Evolutionary conservation across 192 early-diverging fungal genomes (phyloP), one percentile per base, ranked within the genome.

Genomic region (Geosiphon pyriformis): DNA sequence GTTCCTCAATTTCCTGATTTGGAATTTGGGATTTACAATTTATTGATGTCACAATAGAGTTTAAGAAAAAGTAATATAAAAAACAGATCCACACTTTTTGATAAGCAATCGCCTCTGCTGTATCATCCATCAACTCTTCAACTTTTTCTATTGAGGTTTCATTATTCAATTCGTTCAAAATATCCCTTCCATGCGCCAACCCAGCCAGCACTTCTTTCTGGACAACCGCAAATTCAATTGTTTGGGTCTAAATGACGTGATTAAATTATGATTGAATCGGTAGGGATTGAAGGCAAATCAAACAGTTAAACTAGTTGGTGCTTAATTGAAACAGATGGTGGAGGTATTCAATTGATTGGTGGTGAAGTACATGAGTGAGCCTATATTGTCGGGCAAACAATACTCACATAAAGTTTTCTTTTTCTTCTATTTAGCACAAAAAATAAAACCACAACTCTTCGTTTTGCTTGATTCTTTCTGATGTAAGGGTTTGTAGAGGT

Each of bases 81-180:
- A n/a, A n/a, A n/a, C n/a, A n/a, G n/a, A n/a, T n/a, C n/a, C n/a
- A n/a, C 74, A 91, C 90, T 50, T 94, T 89, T 75, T 99, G 96
- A 70, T 97, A 97, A 0, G 89, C 92, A 72, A 99, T 93, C 12
- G 90, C 92, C 42, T 99, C 97, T 3, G 88, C 91, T 0, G 95
- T 98, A 59, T 99, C 94, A 66, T 98, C 94, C 84, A 97, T 93
- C 37, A 99, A 78, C 47, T 85, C 83, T 55, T 99, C 92, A 0
- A 98, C 94, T 46, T 90, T 85, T n/a, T 95, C 91, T 32, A 99
- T 64, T 22, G 88, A 88, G 79, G 87, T 92, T 67, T 93, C 92
- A 65, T 89, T 84, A 69, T 95, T 84, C 51, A 95, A 80, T 67
- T 89, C 82, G 51, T 88, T 89, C 68, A 98, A 79, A 11, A 94